Percentiles rank a stretch among this genome's conserved stretches.
Evolutionary conservation across 2,329 filamentous ascomycete genomes (phyloP).

Genomic region (Colletotrichum acutatum): DNA sequence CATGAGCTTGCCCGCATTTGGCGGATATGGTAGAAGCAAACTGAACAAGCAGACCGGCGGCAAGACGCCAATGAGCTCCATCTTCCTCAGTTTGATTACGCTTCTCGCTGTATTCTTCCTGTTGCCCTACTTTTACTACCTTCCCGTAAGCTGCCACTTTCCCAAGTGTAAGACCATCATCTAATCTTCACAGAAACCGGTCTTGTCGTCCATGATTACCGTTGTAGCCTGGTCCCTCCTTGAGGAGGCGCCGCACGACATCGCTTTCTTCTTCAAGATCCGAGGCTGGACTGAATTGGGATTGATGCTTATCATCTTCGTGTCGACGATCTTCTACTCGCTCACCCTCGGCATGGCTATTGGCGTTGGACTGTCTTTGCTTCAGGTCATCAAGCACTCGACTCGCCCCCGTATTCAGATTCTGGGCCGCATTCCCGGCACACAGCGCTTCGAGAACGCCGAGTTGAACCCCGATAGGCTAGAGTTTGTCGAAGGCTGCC

Average conservation of each 20-base stretch:
- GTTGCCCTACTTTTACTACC: slow-evolving; percentile 91
- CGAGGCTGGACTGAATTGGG: slow-evolving; percentile 86
- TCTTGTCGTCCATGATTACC: slow-evolving; percentile 92
- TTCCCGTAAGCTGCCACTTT: slow-evolving; percentile 75
- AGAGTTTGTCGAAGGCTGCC: slow-evolving; percentile 89
- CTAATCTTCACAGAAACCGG: slow-evolving; percentile 75
- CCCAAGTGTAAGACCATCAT: slow-evolving; percentile 1
- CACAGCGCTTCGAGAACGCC: slow-evolving; percentile 86
- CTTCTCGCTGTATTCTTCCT: slow-evolving; percentile 84
- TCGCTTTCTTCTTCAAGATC: slow-evolving; percentile 88
- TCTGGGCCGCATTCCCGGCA: slow-evolving; percentile 87
- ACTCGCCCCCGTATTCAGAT: slow-evolving; percentile 97
- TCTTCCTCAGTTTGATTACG: slow-evolving; percentile 86
- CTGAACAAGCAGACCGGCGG: slow-evolving; percentile 94
- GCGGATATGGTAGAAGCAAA: slow-evolving; percentile 95
- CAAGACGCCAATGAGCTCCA: slow-evolving; percentile 91
- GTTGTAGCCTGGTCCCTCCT: slow-evolving; percentile 95
- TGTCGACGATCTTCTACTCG: slow-evolving; percentile 94
- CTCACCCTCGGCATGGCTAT: slow-evolving; percentile 93
- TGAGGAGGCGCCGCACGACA: slow-evolving; percentile 93
- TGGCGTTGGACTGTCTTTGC: slow-evolving; percentile 88
- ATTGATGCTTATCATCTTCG: slow-evolving; percentile 90
- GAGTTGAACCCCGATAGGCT: slow-evolving; percentile 77
- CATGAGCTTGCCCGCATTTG: slow-evolving; percentile 92
- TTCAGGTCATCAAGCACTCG: slow-evolving; percentile 89